phyloP scores from a whole-genome alignment of 2,329 filamentous ascomycete genomes.

The Lasiodiplodia hormozganensis region DNA sequence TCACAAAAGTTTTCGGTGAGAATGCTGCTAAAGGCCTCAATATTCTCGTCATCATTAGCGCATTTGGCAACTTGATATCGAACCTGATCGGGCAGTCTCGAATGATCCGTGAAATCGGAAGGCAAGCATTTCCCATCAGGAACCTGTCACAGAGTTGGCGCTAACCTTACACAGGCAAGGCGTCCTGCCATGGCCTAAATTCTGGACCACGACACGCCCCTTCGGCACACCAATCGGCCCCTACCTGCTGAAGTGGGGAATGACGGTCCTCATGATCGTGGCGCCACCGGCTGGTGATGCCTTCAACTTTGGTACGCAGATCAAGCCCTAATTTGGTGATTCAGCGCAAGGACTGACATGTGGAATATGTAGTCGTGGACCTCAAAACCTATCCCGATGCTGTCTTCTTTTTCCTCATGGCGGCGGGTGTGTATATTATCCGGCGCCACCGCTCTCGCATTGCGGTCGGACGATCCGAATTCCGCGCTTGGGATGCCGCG shows the following conservation, averaged over 20 bases:
- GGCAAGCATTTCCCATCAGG: constrained; percentile 36
- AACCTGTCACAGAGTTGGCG: no score
- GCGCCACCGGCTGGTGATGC: constrained; percentile 70
- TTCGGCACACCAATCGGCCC: constrained; percentile 73
- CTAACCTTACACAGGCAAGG: constrained; percentile 55
- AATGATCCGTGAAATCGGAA: constrained; percentile 42
- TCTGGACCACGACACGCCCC: constrained; percentile 69
- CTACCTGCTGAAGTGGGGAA: constrained; percentile 71
- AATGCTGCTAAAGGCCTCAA: constrained; percentile 55
- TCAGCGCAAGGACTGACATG: constrained; percentile 34
- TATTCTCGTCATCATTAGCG: constrained; percentile 70
- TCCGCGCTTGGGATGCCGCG: constrained; percentile 68
- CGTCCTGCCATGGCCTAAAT: constrained; percentile 68
- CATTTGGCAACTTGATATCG: constrained; percentile 72
- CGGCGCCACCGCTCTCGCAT: constrained; percentile 60
- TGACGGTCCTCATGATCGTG: constrained; percentile 70
- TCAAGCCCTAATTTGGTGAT: constrained; percentile 21
- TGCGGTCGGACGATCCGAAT: constrained; percentile 65
- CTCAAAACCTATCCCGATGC: constrained; percentile 70
- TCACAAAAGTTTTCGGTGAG: constrained; percentile 67
- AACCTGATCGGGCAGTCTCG: constrained; percentile 41
- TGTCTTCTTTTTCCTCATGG: constrained; percentile 66
- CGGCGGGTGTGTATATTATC: constrained; percentile 66
- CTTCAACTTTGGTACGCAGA: constrained; percentile 64
- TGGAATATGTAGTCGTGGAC: constrained; percentile 62